Conservation (phyloP, 768 basidiomycete genomes). For the Rickenella mellea region DNA sequence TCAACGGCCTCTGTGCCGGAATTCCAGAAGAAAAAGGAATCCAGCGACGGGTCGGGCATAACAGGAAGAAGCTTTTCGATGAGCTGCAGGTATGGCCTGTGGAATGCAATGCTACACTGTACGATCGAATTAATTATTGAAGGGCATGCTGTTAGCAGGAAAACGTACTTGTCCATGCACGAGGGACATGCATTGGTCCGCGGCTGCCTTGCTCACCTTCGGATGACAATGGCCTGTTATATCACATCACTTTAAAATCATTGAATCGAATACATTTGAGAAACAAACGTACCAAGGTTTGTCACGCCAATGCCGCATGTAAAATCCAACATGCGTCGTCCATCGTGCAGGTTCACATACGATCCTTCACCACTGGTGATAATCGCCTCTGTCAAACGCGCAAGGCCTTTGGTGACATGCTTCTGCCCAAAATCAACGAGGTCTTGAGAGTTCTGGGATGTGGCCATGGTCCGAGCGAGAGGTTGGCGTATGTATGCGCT, state of each 20-base stretch:
- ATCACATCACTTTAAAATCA: neutral
- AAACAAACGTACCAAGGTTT: constrained; percentile 46
- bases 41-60: constrained; percentile 86
- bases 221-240: constrained; percentile 77
- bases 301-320: constrained; percentile 86
- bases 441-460: neutral
- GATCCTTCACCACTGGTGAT: constrained; percentile 65
- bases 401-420: constrained; percentile 37
- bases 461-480: neutral
- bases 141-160: neutral
- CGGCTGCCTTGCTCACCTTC: constrained; percentile 76
- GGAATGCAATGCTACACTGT: constrained; percentile 84
- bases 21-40: constrained; percentile 97
- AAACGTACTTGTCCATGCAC: constrained; percentile 65
- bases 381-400: constrained; percentile 37
- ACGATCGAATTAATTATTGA: neutral
- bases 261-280: neutral
- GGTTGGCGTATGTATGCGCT: too few species aligned
- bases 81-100: constrained; percentile 78
- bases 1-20: constrained; percentile 93
- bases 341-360: constrained; percentile 65
- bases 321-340: constrained; percentile 71
- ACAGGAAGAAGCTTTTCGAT: constrained; percentile 77
- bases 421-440: constrained; percentile 26
- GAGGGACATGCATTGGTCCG: constrained; percentile 75